Conservation (phyloP, 1,284 basidiomycete genomes). For the Austroboletus niveus region DNA sequence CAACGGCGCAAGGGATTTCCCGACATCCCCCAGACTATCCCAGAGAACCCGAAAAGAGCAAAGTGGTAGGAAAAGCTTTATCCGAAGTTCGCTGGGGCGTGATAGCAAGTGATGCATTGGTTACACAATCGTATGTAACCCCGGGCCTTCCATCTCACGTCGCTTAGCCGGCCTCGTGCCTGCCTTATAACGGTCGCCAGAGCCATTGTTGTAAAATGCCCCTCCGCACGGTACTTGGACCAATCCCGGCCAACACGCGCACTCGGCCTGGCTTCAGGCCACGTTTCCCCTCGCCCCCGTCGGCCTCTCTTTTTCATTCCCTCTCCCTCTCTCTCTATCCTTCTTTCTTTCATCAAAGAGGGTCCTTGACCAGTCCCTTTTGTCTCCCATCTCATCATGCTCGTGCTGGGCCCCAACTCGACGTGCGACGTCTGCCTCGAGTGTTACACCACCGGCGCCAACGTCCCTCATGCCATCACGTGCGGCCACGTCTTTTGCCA, state of each 20-base stretch:
- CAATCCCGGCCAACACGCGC: slow-evolving; percentile 29
- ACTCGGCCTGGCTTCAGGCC: slow-evolving; percentile 28
- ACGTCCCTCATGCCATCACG: slow-evolving; percentile 40
- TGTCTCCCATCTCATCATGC: slow-evolving; percentile 34
- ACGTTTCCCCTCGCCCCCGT: background rate
- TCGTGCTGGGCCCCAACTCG: slow-evolving; percentile 44
- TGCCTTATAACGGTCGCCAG: slow-evolving; percentile 32
- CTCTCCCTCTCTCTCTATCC: background rate
- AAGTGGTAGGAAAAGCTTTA: slow-evolving; percentile 17
- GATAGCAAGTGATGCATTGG: slow-evolving; percentile 7
- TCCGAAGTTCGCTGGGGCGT: background rate
- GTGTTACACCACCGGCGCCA: slow-evolving; percentile 35
- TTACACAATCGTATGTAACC: slow-evolving; percentile 16
- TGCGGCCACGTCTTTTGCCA: slow-evolving; percentile 48
- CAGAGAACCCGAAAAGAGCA: slow-evolving; percentile 32
- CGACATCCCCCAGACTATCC: slow-evolving; percentile 14
- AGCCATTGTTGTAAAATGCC: slow-evolving; percentile 16
- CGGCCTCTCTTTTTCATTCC: slow-evolving; percentile 26
- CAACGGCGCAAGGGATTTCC: slow-evolving; percentile 10
- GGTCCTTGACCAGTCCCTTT: slow-evolving; percentile 37
- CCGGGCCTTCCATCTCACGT: slow-evolving; percentile 28
- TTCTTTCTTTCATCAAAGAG: slow-evolving; percentile 7
- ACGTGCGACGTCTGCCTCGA: slow-evolving; percentile 51
- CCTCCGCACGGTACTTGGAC: slow-evolving; percentile 22
- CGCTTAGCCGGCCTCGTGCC: slow-evolving; percentile 34